phyloP scores from a whole-genome alignment of 2,329 filamentous ascomycete genomes.

The Penicillium sp. region DNA sequence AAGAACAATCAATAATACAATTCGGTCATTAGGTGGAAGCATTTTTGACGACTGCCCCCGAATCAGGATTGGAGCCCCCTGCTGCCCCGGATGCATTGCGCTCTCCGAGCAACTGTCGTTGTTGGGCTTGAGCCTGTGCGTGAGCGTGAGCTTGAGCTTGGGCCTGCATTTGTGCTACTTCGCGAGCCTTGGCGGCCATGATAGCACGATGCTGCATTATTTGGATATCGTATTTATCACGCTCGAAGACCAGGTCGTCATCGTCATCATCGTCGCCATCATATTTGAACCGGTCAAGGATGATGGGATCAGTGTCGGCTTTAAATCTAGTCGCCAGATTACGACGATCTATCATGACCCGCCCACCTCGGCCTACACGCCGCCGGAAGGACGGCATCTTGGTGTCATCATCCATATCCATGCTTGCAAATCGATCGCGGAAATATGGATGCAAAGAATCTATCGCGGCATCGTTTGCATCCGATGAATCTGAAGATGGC shows the following conservation, averaged over 20 bases:
- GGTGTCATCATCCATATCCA: conserved; percentile 42
- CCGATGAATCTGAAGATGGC: conserved; percentile 47
- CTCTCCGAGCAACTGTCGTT: conserved; percentile 35
- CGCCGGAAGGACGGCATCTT: conserved; percentile 69
- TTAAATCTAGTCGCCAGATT: conserved; percentile 56
- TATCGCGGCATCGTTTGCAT: conserved; percentile 35
- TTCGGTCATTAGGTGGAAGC: conserved; percentile 21
- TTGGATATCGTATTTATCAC: conserved; percentile 64
- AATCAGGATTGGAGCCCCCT: conserved; percentile 28
- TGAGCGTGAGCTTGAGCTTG: conserved; percentile 41
- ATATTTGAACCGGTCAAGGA: conserved; percentile 75
- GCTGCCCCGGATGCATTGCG: conserved; percentile 25
- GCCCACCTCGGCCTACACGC: conserved; percentile 77
- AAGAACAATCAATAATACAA: conserved; percentile 21
- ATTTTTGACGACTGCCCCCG: conserved; percentile 25
- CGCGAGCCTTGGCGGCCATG: conserved; percentile 43
- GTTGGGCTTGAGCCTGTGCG: conserved; percentile 34
- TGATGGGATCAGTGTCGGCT: conserved; percentile 45
- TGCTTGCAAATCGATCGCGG: conserved; percentile 36
- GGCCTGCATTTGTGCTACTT: conserved; percentile 40
- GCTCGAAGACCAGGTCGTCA: conserved; percentile 67
- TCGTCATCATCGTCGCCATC: conserved; percentile 82
- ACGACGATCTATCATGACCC: conserved; percentile 83
- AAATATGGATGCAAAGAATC: conserved; percentile 31
- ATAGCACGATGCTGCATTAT: conserved; percentile 55